Base-by-base conservation (phyloP, 805 yeast genomes). In the Zygoascus bituminiphila region DNA sequence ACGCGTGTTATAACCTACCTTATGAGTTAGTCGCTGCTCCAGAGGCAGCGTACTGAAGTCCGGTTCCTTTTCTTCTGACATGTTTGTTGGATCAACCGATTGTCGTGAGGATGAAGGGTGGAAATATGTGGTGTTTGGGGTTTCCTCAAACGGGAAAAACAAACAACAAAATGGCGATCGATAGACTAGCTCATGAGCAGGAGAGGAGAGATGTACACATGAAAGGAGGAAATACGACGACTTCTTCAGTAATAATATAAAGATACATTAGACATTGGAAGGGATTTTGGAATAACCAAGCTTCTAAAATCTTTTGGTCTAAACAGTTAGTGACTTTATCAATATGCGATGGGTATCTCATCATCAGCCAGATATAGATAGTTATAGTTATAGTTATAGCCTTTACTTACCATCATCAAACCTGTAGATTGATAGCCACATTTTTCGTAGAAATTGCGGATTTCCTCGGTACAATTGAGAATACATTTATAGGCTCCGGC, bases 11-110 rank as follows among this genome's bases (percentile, higher is more conserved):
- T 17, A 14, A 65, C 76, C 31, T 54, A 76, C 77, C 60, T 83
- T 82, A 62, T 84, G 88, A 6, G 64, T 68, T 45, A 84, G 66
- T 46, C 88, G 72, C 47, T 84, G 88, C 15, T 75, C 78, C 22
- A 88, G 62, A 1, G 95, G 81, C 40, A 88, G 68, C 5, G 72
- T 17, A 37, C 51, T 47, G 38, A 19, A 50, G 40, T 55, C 57
- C 45, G 54, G 57, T 43, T 55, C 57, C 35, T 54, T 50, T 8
- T 39, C 54, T 31, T 37, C 50, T 33, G 42, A 51, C 29, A 31
- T 37, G 24, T 24, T n/a, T 19, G 23, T 3, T 15, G 23, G 25
- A 29, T 29, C 33, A 29, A 29, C 15, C 33, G 33, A 15, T n/a
- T n/a, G n/a, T n/a, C n/a, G n/a, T n/a, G n/a, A n/a, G n/a, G n/a